Evolutionary conservation across 2,329 filamentous ascomycete genomes (phyloP).

Genomic region (Neonectria faginata): DNA sequence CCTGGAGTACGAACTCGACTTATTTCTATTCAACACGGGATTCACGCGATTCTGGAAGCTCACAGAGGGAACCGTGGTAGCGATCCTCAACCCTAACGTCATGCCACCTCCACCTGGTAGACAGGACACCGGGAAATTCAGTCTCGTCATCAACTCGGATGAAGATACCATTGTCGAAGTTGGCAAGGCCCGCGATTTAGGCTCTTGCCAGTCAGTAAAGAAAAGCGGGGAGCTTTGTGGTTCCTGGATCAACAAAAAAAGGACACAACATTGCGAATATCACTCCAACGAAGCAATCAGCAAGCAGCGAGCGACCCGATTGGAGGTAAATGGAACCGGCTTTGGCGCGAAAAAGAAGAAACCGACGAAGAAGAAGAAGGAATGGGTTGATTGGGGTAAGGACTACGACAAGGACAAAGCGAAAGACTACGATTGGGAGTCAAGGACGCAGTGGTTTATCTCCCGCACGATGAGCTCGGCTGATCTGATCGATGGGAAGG

Average conservation of each 20-base stretch:
- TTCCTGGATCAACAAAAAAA: slow-evolving; percentile 87
- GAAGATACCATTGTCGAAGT: slow-evolving; percentile 92
- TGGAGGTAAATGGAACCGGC: slow-evolving; percentile 82
- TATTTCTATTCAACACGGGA: slow-evolving; percentile 91
- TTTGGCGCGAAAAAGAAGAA: slow-evolving; percentile 53
- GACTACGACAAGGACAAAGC: slow-evolving; percentile 35
- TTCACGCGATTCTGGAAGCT: slow-evolving; percentile 96
- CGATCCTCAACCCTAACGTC: slow-evolving; percentile 90
- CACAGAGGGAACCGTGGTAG: slow-evolving; percentile 89
- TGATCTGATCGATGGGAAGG: slow-evolving; percentile 73
- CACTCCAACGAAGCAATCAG: slow-evolving; percentile 86
- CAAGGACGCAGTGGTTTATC: slow-evolving; percentile 69
- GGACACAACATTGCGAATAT: slow-evolving; percentile 92
- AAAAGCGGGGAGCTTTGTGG: slow-evolving; percentile 86
- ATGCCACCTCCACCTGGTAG: slow-evolving; percentile 85
- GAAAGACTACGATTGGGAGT: slow-evolving; percentile 67
- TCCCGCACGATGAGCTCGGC: slow-evolving; percentile 65
- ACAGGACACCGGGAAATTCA: slow-evolving; percentile 85
- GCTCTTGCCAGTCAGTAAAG: slow-evolving; percentile 86
- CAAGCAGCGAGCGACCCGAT: slow-evolving; percentile 72
- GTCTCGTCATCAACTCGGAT: slow-evolving; percentile 84
- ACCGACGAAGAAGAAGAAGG: slow-evolving; percentile 48
- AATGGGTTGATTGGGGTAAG: slow-evolving; percentile 27
- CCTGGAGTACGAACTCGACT: slow-evolving; percentile 88
- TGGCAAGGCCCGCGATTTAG: slow-evolving; percentile 84